Evolutionary conservation across 768 basidiomycete genomes (phyloP).

Genomic region (Agaricus sinodeliciosus): DNA sequence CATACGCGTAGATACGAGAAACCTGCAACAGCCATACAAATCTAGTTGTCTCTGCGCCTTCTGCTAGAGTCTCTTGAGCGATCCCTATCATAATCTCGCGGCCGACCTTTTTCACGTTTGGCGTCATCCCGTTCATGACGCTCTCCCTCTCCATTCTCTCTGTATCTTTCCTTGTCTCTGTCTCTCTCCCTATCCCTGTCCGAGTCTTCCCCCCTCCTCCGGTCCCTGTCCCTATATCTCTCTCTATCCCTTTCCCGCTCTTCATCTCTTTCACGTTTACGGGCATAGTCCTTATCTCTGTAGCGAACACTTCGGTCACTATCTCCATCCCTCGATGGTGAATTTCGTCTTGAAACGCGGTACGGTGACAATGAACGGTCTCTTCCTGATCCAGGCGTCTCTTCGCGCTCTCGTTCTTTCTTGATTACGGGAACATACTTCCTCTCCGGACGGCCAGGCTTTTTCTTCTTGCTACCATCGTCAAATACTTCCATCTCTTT

Average conservation of each 20-base stretch:
- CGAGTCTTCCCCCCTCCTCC: neutral
- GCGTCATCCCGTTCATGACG: neutral
- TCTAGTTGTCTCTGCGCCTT: constrained; percentile 11
- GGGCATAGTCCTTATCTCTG: constrained; percentile 10
- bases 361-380: constrained; percentile 32
- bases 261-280: constrained; percentile 17
- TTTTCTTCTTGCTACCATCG: constrained; percentile 55
- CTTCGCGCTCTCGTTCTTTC: constrained; percentile 57
- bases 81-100: constrained; percentile 6
- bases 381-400: constrained; percentile 22
- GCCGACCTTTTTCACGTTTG: constrained; percentile 9
- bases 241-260: constrained; percentile 10
- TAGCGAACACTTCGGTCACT: constrained; percentile 22
- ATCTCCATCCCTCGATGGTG: constrained; percentile 35
- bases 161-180: constrained; percentile 9
- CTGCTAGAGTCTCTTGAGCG: constrained; percentile 10
- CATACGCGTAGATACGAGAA: neutral
- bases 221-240: constrained; percentile 7
- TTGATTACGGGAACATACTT: constrained; percentile 82
- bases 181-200: constrained; percentile 5
- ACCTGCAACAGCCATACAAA: neutral
- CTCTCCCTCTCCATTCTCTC: neutral
- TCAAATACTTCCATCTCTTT: constrained; percentile 76
- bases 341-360: constrained; percentile 40
- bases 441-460: constrained; percentile 51